These are phyloP conservation scores for Rhynchospora pubera DNA, from an alignment of 176 grass and related monocot species.

Conservation along the genomic window DNA sequence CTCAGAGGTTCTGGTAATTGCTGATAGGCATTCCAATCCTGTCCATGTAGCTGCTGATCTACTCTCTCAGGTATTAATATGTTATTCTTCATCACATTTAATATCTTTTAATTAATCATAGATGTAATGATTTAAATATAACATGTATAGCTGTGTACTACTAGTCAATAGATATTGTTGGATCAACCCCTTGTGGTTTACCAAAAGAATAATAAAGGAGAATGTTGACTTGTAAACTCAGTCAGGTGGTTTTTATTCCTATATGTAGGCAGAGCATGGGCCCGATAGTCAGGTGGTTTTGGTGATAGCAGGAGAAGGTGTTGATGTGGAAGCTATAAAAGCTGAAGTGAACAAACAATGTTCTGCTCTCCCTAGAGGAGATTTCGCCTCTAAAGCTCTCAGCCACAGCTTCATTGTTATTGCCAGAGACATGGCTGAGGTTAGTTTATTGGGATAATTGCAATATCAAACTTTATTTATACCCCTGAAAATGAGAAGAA, in stretches of 20 bases:
- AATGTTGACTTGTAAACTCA: neutral
- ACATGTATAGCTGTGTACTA: neutral
- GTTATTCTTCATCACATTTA: neutral
- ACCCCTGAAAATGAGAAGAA: neutral
- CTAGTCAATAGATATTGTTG: neutral
- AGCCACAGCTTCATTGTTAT: conserved; percentile 88
- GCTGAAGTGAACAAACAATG: conserved; percentile 90
- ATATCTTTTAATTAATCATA: neutral
- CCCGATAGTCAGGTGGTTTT: conserved; percentile 97
- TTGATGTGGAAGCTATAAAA: conserved; percentile 60
- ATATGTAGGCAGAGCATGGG: conserved; percentile 86
- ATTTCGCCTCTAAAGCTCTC: conserved; percentile 91
- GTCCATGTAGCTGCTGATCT: conserved; percentile 92
- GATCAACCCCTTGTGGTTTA: neutral
- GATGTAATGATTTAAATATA: neutral
- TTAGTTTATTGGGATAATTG: conserved; percentile 24
- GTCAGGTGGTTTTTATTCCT: neutral
- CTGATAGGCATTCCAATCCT: conserved; percentile 73
- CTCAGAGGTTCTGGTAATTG: conserved; percentile 92
- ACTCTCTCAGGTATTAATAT: conserved; percentile 73
- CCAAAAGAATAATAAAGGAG: neutral
- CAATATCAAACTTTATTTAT: neutral
- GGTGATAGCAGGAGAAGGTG: conserved; percentile 68
- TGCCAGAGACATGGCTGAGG: conserved; percentile 78
- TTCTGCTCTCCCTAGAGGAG: conserved; percentile 73